Base-by-base conservation (phyloP, 1,139 yeast genomes). In the Yamadazyma kanchanaburiensis region DNA sequence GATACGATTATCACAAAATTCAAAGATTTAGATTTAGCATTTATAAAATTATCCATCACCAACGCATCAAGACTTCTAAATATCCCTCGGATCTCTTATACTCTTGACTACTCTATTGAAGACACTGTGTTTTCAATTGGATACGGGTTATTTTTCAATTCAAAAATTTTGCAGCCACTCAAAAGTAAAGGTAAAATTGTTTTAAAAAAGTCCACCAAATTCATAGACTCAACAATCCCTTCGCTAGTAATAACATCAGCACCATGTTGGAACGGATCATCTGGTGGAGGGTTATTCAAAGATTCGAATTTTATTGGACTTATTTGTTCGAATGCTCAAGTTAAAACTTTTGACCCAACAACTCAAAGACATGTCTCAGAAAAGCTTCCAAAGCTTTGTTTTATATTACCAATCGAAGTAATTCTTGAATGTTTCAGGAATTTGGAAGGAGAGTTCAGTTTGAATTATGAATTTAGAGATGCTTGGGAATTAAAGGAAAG, bases 181-280 rank as follows among this genome's bases (percentile, higher is more conserved):
- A 38, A 45, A 5, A 70, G 80, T 0, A 32, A 43, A 4, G 87
- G 86, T 0, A 41, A 52, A 6, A 51, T 75, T 27, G 31, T 23
- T 24, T 23, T n/a, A 25, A 35, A 21, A 21, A 24, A 22, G 16
- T 13, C 6, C 4, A 21, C 25, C 2, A 24, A 12, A 17, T 28
- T 38, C 14, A 23, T 14, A 15, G 32, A 32, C 5, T 23, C 30
- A 3, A 25, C 32, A n/a, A 30, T 42, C 3, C 55, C 60, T 1
- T 58, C 69, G 0, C 49, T 81, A 53, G 42, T 77, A 1, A 55
- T 79, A 0, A 61, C 77, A 0, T 70, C 84, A 0, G 70, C 85
- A 0, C 67, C 78, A 8, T 80, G 87, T 51, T 81, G 87, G 86
- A 80, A 80, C 44, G 89, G 89, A 0, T 79, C 87, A 2, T 77